Base-by-base conservation (phyloP, 1,284 basidiomycete species). In the Ceratobasidium sp. region DNA sequence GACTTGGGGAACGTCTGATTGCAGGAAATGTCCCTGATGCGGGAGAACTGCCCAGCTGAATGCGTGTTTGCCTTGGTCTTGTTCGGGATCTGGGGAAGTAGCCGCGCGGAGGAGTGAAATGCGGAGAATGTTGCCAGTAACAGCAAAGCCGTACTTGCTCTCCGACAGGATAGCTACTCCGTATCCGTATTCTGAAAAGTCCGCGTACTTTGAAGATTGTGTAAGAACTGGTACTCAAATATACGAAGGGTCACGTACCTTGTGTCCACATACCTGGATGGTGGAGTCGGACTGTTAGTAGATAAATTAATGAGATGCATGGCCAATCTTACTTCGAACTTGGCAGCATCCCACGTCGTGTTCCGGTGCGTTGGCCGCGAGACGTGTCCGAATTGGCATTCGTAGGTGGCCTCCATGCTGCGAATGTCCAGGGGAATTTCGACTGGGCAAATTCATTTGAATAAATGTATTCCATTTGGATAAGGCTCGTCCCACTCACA, bases 141-240 rank as follows among this genome's bases (percentile, higher is more conserved):
- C 93, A 0, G 92, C 87, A 79, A 92, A 93, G 1, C 93, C 94
- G 71, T 96, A 96, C 79, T 98, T 98, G 73, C 91, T 95, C 79
- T 98, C 96, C 20, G 94, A 97, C 25, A 99, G 80, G 68, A 98
- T 84, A 0, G 94, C 93, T 1, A 98, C 90, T 29, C 96, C 95
- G 75, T 97, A 97, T 0, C 95, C 95, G 75, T 87, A 96, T 79
- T 96, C 93, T 77, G 90, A 92, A 53, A 95, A 79, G 76, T 96
- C 93, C 3, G 90, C 91, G 69, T 85, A 93, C 89, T 92, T 32
- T 8, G 54, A 40, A 35, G 31, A 25, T 27, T n/a, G 13, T 49
- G 45, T 12, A n/a, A 49, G 25, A 65, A 35, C n/a, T n/a, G 40
- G 29, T 31, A 8, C 31, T 54, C 17, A 34, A 54, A 20, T 54